A percentile compares a stretch with the other conserved stretches of the same genome.
phyloP scores from a whole-genome alignment of 2,329 filamentous ascomycete genomes.

The Xylaria arbuscula region DNA sequence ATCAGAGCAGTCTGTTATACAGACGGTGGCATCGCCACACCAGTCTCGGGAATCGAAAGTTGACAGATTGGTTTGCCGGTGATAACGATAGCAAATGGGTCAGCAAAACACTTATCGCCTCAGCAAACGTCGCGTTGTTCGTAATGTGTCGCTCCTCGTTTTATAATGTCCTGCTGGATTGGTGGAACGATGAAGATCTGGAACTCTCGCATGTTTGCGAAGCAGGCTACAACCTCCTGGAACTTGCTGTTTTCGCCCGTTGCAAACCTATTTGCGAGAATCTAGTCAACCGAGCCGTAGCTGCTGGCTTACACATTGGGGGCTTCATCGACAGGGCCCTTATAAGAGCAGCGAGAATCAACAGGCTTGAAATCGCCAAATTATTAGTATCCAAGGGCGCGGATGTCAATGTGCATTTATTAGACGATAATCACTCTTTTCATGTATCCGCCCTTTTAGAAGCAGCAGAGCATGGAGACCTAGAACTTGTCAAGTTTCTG shows the following conservation, averaged over 20 bases:
- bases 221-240: background rate
- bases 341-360: background rate
- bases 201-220: background rate
- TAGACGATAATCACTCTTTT: background rate
- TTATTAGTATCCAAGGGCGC: background rate
- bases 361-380: background rate
- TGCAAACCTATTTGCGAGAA: constrained; percentile 17
- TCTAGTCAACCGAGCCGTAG: constrained; percentile 2
- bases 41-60: too few relatives aligned
- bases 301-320: background rate
- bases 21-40: background rate
- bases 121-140: constrained; percentile 1
- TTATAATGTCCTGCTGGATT: constrained; percentile 18
- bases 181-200: constrained; percentile 10
- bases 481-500: background rate
- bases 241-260: background rate
- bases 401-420: background rate
- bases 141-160: constrained; percentile 19
- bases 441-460: background rate
- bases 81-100: background rate
- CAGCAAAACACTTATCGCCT: background rate
- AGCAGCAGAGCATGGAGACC: background rate
- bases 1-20: constrained; percentile 10
- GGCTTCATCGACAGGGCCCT: background rate
- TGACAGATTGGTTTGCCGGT: too few relatives aligned